Evolutionary conservation across 2,329 filamentous ascomycete genomes (phyloP).

Genomic region (Colletotrichum orbiculare): DNA sequence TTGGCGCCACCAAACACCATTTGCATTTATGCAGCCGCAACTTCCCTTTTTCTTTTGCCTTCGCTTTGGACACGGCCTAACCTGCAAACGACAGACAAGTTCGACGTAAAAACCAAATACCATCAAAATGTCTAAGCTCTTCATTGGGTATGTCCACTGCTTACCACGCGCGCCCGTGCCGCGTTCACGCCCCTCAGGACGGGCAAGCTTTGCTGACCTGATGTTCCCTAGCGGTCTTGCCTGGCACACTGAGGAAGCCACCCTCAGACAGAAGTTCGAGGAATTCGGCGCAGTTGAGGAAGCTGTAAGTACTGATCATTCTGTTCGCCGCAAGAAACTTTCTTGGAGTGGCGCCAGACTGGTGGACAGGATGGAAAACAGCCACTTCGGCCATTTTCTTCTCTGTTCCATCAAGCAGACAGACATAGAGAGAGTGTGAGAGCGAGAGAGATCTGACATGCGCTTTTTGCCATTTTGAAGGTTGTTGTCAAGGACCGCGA

Average conservation of each 20-base stretch:
- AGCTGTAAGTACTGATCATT: conserved; percentile 75
- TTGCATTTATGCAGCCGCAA: conserved; percentile 34
- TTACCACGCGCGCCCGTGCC: conserved; percentile 1
- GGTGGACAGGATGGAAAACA: conserved; percentile 6
- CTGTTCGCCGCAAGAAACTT: conserved; percentile 29
- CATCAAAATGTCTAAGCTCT: conserved; percentile 86
- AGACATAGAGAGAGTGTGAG: conserved; percentile 1
- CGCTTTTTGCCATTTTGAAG: conserved; percentile 57
- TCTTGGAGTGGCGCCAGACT: conserved; percentile 15
- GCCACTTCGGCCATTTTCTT: conserved; percentile 12
- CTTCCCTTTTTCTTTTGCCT: conserved; percentile 14
- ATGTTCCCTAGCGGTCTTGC: conserved; percentile 80
- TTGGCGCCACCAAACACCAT: conserved; percentile 32
- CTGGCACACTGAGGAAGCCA: conserved; percentile 95
- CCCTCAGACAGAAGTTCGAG: conserved; percentile 90
- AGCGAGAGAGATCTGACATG: conserved; percentile 38
- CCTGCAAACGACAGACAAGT: conserved; percentile 13
- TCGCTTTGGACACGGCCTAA: conserved; percentile 12
- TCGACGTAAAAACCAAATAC: conserved; percentile 23
- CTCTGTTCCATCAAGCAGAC: conserved; percentile 3
- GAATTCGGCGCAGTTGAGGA: conserved; percentile 92
- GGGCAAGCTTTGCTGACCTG: conserved; percentile 29
- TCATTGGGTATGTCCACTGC: conserved; percentile 80
- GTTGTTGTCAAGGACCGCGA: conserved; percentile 98
- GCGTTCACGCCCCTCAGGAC: conserved; percentile 3